Conservation (phyloP, 1,284 basidiomycete genomes). For the Rhodotorula sp. region DNA sequence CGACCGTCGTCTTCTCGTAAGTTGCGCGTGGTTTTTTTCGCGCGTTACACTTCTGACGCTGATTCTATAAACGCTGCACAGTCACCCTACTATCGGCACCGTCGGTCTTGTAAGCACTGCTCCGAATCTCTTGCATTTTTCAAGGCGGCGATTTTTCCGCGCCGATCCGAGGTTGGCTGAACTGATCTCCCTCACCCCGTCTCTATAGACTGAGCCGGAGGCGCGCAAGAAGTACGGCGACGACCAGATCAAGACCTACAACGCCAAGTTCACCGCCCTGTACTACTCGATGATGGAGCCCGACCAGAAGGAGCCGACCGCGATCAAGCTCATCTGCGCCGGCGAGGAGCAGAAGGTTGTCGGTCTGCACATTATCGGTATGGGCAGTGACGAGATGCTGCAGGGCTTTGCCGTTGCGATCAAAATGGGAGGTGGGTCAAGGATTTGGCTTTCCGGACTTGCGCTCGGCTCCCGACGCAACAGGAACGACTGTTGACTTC, state of each 20-base stretch:
- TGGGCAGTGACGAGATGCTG: constrained; percentile 85
- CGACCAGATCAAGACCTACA: constrained; percentile 85
- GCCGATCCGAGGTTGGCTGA: constrained; percentile 12
- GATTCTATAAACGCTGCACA: constrained; percentile 45
- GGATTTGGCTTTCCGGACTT: constrained; percentile 41
- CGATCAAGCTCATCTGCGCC: constrained; percentile 85
- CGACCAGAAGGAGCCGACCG: constrained; percentile 82
- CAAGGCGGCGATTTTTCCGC: constrained; percentile 21
- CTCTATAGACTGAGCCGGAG: constrained; percentile 69
- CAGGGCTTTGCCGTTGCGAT: constrained; percentile 94
- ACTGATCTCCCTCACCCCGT: constrained; percentile 17
- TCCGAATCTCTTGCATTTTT: constrained; percentile 25
- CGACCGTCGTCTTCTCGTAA: constrained; percentile 87
- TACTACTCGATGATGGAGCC: constrained; percentile 67
- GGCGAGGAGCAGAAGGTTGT: constrained; percentile 91
- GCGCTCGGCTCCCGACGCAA: too few relatives aligned
- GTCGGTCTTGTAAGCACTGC: constrained; percentile 64
- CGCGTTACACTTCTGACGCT: not conserved
- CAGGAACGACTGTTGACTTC: too few relatives aligned
- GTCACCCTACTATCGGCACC: constrained; percentile 88
- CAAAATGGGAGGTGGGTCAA: constrained; percentile 78
- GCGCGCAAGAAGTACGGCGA: constrained; percentile 83
- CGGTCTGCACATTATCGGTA: constrained; percentile 88
- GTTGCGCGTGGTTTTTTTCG: constrained; percentile 47
- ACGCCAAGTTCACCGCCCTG: constrained; percentile 47